Conservation (phyloP, 2,329 filamentous ascomycete genomes). For the Ophiostoma ips region DNA sequence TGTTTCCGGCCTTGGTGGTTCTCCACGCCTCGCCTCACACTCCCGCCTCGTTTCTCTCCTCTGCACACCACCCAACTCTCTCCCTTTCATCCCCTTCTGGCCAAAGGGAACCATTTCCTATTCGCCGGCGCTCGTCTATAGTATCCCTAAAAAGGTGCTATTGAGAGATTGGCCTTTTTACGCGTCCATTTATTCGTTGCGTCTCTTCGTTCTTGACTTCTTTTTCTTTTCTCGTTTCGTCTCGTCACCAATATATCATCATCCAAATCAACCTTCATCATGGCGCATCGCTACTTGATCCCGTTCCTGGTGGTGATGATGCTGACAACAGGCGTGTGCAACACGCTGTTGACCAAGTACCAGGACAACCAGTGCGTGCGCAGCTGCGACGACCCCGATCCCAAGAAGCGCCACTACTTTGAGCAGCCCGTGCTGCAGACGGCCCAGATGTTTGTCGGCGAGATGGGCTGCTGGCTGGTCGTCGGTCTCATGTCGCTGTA, state of each 20-base stretch:
- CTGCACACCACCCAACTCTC: neutral
- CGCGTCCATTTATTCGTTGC: too few species aligned
- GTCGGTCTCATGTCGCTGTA: constrained; percentile 57
- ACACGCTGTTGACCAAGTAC: constrained; percentile 92
- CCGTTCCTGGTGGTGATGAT: constrained; percentile 90
- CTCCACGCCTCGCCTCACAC: neutral
- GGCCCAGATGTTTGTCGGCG: constrained; percentile 94
- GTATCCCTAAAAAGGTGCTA: neutral
- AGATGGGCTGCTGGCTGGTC: constrained; percentile 92
- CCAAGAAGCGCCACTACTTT: constrained; percentile 56
- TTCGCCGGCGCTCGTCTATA: neutral
- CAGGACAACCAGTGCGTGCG: constrained; percentile 98
- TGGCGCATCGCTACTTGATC: constrained; percentile 59
- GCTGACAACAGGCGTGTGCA: constrained; percentile 90
- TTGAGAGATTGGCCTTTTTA: too few species aligned
- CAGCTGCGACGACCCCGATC: constrained; percentile 63
- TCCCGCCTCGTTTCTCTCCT: neutral
- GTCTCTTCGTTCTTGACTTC: too few species aligned
- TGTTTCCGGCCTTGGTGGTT: constrained; percentile 1
- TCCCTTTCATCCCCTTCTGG: neutral
- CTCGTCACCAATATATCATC: neutral
- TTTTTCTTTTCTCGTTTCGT: neutral
- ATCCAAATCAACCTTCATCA: constrained; percentile 22
- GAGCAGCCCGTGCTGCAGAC: constrained; percentile 95
- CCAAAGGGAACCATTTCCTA: neutral